Conservation (phyloP, 805 yeast species). For the Candida manassasensis region DNA sequence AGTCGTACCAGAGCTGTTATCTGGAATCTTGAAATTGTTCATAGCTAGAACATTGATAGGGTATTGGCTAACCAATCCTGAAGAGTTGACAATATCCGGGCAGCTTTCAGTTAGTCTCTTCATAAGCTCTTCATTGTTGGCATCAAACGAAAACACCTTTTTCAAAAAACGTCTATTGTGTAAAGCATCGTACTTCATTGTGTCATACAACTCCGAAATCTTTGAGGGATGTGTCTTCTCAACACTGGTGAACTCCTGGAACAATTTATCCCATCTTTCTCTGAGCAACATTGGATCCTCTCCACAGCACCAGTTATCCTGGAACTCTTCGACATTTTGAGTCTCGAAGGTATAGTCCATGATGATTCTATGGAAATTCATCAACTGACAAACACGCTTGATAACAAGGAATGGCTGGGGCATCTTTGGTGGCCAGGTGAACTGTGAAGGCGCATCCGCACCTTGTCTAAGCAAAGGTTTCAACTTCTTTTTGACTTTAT, state of each 20-base stretch:
- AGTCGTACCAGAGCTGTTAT: slow-evolving; percentile 6
- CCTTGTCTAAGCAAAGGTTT: slow-evolving; percentile 94
- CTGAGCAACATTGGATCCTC: slow-evolving; percentile 87
- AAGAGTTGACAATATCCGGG: slow-evolving; percentile 43
- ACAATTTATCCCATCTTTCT: slow-evolving; percentile 96
- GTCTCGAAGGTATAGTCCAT: slow-evolving; percentile 75
- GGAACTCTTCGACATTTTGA: slow-evolving; percentile 64
- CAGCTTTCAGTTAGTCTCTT: slow-evolving; percentile 35
- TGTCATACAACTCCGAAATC: slow-evolving; percentile 92
- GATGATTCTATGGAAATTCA: slow-evolving; percentile 83
- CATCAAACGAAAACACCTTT: slow-evolving; percentile 67
- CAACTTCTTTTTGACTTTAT: slow-evolving; percentile 91
- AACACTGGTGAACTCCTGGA: slow-evolving; percentile 83
- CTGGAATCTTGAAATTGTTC: slow-evolving; percentile 68
- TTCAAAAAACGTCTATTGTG: slow-evolving; percentile 89
- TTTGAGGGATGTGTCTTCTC: slow-evolving; percentile 98
- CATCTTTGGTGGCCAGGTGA: slow-evolving; percentile 98
- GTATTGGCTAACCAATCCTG: slow-evolving; percentile 59
- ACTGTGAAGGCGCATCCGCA: slow-evolving; percentile 93
- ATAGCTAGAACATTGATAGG: slow-evolving; percentile 72
- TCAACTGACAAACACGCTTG: slow-evolving; percentile 87
- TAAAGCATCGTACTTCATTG: slow-evolving; percentile 97
- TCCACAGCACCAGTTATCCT: slow-evolving; percentile 89
- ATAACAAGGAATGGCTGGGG: slow-evolving; percentile 96
- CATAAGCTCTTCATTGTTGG: slow-evolving; percentile 35